phyloP scores from a whole-genome alignment of 768 basidiomycete species.

The Phylloporus sp. region DNA sequence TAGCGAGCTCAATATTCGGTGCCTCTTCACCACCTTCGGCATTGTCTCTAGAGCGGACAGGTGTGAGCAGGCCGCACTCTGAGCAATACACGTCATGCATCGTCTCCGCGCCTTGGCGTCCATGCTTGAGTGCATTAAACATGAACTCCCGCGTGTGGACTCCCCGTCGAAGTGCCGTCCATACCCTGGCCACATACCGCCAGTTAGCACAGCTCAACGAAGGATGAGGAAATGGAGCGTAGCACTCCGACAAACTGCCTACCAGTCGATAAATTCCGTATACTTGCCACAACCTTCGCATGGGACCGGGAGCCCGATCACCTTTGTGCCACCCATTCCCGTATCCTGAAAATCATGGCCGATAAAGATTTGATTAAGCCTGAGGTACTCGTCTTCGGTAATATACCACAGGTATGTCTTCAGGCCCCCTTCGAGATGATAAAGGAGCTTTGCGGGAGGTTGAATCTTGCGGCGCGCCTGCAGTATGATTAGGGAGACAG shows the following conservation, averaged over 20 bases:
- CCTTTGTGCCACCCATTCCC: conserved; percentile 11
- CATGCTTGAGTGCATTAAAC: conserved; percentile 11
- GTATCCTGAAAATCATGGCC: conserved; percentile 13
- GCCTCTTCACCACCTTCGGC: conserved; percentile 12
- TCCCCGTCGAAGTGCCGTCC: conserved; percentile 16
- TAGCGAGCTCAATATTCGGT: conserved; percentile 7
- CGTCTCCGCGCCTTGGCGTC: conserved; percentile 14
- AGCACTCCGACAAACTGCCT: not conserved
- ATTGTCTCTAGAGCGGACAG: conserved; percentile 12
- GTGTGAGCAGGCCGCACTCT: conserved; percentile 12
- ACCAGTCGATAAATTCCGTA: conserved; percentile 15
- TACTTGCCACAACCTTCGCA: conserved; percentile 15
- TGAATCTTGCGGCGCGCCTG: conserved; percentile 8
- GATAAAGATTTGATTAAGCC: conserved; percentile 11
- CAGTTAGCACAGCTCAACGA: not conserved
- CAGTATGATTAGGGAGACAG: too few relatives aligned
- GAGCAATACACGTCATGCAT: conserved; percentile 20
- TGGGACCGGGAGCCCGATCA: conserved; percentile 4
- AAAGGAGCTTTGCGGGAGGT: conserved; percentile 4
- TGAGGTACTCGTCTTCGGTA: conserved; percentile 15
- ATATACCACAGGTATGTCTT: conserved; percentile 14
- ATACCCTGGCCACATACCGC: conserved; percentile 2
- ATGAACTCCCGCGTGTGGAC: conserved; percentile 17
- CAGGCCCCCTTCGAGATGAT: not conserved
- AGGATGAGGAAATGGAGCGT: too few relatives aligned